Base-by-base conservation (phyloP, 2,329 filamentous ascomycete species). In the Nemania serpens region DNA sequence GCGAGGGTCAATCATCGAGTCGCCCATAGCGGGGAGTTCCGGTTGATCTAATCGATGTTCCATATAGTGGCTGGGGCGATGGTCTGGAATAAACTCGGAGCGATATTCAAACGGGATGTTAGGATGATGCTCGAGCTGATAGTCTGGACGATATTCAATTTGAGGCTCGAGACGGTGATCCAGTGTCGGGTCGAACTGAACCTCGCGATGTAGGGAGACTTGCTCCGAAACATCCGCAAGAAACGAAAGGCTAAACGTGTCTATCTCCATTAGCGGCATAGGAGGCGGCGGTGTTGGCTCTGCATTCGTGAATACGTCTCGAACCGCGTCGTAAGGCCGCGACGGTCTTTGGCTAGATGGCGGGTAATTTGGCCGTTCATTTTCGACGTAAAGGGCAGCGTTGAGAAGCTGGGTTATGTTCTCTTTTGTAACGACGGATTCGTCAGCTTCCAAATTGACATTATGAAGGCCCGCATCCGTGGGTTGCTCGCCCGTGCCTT, bases 281-380 rank as follows among this genome's bases (percentile, higher is more conserved):
- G 64, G 20, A 20, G 66, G 63, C 0, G 70, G 55, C 12, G 69
- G 66, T 7, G 69, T 62, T 6, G 75, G 63, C 10, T 74, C 68
- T n/a, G 68, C 69, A 43, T 70, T 70, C 2, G 73, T 75, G 53
- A 80, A 79, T 5, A 79, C 75, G 53, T 81, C 78, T 45, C 78
- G 70, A 22, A 81, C 77, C 2, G 78, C 78, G 64, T 81, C 78
- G 59, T 80, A 81, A 0, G 77, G 77, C 22, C 76, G 73, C 11
- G 77, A 75, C 15, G 65, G 54, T 56, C 72, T 63, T 48, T 65
- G 65, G 37, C 47, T 66, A 3, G 66, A 48, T 2, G 62, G 41
- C 5, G 63, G 49, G 6, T 55, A 39, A 3, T 65, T 52, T 10
- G 63, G 64, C 15, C 52, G 49, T 5, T 68, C 65, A 13, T 54